A percentile compares a stretch with the other conserved stretches of the same genome.
These are phyloP conservation scores for Apiotrichum brassicae DNA, from an alignment of 1,284 basidiomycete species.

Conservation along the genomic window DNA sequence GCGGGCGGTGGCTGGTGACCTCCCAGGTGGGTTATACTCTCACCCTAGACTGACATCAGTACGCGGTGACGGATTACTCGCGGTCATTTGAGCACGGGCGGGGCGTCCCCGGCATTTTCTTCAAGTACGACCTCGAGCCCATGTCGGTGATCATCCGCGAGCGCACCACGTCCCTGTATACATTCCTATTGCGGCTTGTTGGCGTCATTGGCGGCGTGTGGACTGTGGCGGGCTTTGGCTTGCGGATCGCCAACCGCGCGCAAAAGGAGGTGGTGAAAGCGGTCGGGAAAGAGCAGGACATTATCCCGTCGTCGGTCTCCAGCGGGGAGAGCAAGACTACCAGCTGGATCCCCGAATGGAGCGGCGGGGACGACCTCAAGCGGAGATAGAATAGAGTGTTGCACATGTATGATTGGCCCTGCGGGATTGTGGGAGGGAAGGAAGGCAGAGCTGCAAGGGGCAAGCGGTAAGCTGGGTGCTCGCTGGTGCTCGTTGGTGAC, in stretches of 20 bases:
- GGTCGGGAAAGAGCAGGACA: constrained; percentile 30
- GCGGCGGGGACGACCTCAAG: no score
- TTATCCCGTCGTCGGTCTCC: constrained; percentile 27
- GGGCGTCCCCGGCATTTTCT: constrained; percentile 88
- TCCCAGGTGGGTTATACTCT: constrained; percentile 52
- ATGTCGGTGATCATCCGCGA: constrained; percentile 78
- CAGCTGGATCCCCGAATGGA: no score
- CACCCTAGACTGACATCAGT: constrained; percentile 58
- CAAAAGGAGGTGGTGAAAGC: constrained; percentile 40
- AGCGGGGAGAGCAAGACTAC: no score
- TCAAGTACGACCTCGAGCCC: constrained; percentile 94
- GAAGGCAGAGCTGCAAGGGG: no score
- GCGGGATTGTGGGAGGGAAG: no score
- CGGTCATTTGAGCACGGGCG: constrained; percentile 67
- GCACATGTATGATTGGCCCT: no score
- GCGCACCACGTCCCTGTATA: constrained; percentile 70
- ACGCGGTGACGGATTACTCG: constrained; percentile 90
- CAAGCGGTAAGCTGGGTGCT: no score
- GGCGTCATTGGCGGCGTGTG: constrained; percentile 46
- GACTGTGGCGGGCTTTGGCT: constrained; percentile 45
- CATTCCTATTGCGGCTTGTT: constrained; percentile 70
- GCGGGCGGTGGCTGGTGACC: constrained; percentile 59
- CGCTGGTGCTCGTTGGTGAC: no score
- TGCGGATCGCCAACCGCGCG: constrained; percentile 44
- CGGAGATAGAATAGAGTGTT: no score